A percentile compares a stretch with the other conserved stretches of the same genome.
These are phyloP conservation scores for Buddleja alternifolia DNA, from an alignment of 257 asterid genomes.

Conservation along the genomic window DNA sequence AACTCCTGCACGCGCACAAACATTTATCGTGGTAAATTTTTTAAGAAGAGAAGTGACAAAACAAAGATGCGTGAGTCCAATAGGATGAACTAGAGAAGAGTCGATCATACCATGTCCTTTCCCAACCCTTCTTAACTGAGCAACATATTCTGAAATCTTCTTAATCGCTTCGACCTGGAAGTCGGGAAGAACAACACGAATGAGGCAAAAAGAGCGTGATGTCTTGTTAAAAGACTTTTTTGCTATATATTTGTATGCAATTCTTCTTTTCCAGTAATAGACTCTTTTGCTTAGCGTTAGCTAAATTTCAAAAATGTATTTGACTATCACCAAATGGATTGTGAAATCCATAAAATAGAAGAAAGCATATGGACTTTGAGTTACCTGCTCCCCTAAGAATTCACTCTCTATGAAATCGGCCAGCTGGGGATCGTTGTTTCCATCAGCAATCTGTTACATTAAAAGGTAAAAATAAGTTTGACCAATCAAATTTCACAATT, in stretches of 20 bases:
- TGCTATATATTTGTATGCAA: no score
- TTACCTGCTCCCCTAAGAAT: slow-evolving; percentile 73
- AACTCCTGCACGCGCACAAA: slow-evolving; percentile 41
- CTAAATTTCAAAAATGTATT: no score
- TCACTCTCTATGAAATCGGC: slow-evolving; percentile 74
- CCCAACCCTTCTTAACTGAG: slow-evolving; percentile 87
- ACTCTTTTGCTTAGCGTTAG: no score
- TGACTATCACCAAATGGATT: no score
- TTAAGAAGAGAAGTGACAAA: not conserved
- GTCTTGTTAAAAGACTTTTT: no score
- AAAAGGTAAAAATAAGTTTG: not conserved
- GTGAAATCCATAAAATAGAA: not conserved
- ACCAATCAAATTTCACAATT: not conserved
- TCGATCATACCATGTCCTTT: slow-evolving; percentile 76
- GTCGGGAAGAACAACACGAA: not conserved
- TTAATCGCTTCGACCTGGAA: slow-evolving; percentile 72
- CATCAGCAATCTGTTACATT: slow-evolving; percentile 40
- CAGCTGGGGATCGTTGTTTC: slow-evolving; percentile 64
- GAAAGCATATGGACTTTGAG: not conserved
- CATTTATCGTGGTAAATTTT: no score
- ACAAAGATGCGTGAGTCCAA: not conserved
- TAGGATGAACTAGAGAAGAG: not conserved
- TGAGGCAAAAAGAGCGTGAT: no score
- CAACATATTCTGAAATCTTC: slow-evolving; percentile 70
- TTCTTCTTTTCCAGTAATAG: no score